phyloP scores from a whole-genome alignment of 768 basidiomycete genomes.

The Galerina sulciceps region DNA sequence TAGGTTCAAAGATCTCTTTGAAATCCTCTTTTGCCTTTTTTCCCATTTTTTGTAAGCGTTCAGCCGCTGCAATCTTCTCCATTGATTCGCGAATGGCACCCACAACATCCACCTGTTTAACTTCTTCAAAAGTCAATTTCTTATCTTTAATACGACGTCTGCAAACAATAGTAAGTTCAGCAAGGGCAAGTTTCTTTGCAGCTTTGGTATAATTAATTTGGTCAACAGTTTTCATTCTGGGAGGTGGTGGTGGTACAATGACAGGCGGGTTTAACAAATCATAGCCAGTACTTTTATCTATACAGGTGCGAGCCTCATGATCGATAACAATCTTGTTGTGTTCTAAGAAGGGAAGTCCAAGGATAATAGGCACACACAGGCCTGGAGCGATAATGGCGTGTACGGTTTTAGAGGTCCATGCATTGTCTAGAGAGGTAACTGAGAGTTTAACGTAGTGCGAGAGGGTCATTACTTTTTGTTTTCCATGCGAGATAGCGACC shows the following conservation, averaged over 20 bases:
- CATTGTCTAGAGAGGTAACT: conserved; percentile 16
- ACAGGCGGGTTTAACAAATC: conserved; percentile 10
- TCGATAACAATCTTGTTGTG: conserved; percentile 40
- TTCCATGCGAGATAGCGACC: conserved; percentile 7
- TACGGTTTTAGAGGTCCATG: conserved; percentile 17
- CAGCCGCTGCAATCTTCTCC: background rate
- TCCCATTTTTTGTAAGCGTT: background rate
- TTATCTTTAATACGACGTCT: background rate
- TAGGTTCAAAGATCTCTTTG: conserved; percentile 24
- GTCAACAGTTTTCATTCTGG: background rate
- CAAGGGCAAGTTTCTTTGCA: background rate
- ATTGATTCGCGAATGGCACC: background rate
- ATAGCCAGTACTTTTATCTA: conserved; percentile 14
- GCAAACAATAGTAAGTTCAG: background rate
- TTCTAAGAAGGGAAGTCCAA: conserved; percentile 37
- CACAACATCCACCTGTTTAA: background rate
- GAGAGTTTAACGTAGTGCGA: conserved; percentile 19
- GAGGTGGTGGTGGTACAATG: background rate
- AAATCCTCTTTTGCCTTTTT: conserved; percentile 16
- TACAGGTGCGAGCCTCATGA: conserved; percentile 14
- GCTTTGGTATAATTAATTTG: background rate
- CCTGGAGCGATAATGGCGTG: conserved; percentile 25
- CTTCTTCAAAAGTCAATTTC: background rate
- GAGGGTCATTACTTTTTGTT: background rate
- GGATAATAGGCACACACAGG: conserved; percentile 31